Evolutionary conservation across 2,329 filamentous ascomycete species (phyloP), one percentile per base, ranked within the genome.

Genomic region (Fusarium abutilonis): DNA sequence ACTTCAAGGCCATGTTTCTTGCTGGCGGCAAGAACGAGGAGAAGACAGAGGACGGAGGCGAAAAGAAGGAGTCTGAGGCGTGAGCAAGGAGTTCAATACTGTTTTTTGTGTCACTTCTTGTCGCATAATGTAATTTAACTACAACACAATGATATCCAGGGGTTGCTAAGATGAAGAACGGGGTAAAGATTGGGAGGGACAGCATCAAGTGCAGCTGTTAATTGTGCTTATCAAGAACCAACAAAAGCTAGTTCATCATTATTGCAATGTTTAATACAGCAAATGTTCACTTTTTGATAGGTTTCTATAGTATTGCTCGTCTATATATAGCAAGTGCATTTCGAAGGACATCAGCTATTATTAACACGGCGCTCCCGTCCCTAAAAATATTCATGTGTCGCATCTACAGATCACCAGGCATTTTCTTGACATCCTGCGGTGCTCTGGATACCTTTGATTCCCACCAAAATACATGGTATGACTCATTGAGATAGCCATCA

Each of bases 1-100:
- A 86, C 68, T 86, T 86, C 65, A 85, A 82, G 72, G 81, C 82
- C n/a, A 74, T 83, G 70, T 79, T 83, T 49, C 66, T 83, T 8
- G 66, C 67, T 13, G 63, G 68, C 17, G 59, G 55, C 23, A 54
- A 69, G 39, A 51, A 46, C 9, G 50, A 56, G 23, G 46, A 48
- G 21, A 55, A 63, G 21, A 49, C 61, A 14, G 57, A 61, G 23
- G 42, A 43, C 15, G 17, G 32, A 34, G 15, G 41, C 45, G 35
- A 58, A 9, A 39, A 9, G 9, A 42, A 54, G 21, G 46, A 52
- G 23, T 47, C 32, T 26, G 52, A 52, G 35, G 44, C 41, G n/a
- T 59, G 38, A 64, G 49, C 31, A 29, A 35, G 26, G 29, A 17
- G 39, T 21, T 47, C 26, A 43, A 52, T 13, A 34, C 39, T 54